These are phyloP conservation scores for Jacaranda mimosifolia DNA, from an alignment of 257 asterid species.

Conservation along the genomic window DNA sequence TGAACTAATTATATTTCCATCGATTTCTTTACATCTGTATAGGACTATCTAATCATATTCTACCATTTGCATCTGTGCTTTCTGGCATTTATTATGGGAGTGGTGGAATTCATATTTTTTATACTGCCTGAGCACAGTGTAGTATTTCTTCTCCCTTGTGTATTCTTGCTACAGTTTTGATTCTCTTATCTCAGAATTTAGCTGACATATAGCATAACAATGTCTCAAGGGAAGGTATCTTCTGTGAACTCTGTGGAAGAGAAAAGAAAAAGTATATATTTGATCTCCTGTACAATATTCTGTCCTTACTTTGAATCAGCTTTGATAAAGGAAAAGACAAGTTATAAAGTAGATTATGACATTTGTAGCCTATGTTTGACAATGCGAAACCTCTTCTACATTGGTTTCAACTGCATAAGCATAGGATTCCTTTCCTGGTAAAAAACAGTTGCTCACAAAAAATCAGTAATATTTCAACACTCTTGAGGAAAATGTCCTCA, in stretches of 20 bases:
- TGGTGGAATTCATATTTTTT: not conserved
- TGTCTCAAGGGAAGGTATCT: constrained; percentile 35
- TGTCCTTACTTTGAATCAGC: constrained; percentile 23
- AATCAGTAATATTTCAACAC: not conserved
- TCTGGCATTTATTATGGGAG: not conserved
- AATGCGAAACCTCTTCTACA: constrained; percentile 38
- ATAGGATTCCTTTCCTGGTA: constrained; percentile 42
- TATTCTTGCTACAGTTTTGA: too few species aligned
- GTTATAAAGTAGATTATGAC: constrained; percentile 44
- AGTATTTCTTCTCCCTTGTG: not conserved
- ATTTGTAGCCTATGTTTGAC: constrained; percentile 40
- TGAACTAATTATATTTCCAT: too few species aligned
- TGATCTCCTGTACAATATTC: constrained; percentile 30
- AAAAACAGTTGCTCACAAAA: not conserved
- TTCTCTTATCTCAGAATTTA: not conserved
- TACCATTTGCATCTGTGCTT: not conserved
- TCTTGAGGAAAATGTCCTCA: constrained; percentile 48
- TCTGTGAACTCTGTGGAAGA: constrained; percentile 21
- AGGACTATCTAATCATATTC: not conserved
- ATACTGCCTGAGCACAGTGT: not conserved
- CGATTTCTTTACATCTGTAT: too few species aligned
- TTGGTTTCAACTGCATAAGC: not conserved
- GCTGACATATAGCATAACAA: constrained; percentile 17
- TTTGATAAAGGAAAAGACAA: constrained; percentile 44
- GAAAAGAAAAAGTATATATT: constrained; percentile 25